Percentiles rank a stretch among this genome's conserved stretches.
Conservation (phyloP, 164 flowering plant species). For the Santalum album region DNA sequence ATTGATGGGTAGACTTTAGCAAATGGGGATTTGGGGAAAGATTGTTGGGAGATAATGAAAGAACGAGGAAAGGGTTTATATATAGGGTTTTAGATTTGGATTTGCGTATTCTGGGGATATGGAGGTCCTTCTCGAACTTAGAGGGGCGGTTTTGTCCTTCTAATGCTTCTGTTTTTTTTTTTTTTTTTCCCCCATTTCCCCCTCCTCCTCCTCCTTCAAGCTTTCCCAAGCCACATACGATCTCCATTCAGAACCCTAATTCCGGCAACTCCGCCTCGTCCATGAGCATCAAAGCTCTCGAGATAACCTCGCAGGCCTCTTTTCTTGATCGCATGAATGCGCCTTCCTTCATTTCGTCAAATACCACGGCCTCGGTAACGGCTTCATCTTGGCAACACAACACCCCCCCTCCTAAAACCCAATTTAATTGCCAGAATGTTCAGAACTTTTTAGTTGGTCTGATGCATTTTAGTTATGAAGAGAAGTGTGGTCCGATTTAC, state of each 20-base stretch:
- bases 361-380: conserved; percentile 96
- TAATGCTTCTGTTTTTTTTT: not conserved
- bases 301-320: conserved; percentile 19
- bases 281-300: conserved; percentile 29
- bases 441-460: no score
- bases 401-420: no score
- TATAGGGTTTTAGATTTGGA: no score
- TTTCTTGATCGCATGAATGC: conserved; percentile 36
- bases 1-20: no score
- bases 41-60: no score
- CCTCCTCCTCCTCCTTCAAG: not conserved
- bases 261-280: conserved; percentile 29
- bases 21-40: no score
- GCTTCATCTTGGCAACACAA: conserved; percentile 69
- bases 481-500: not conserved
- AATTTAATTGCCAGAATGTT: no score
- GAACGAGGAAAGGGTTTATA: no score
- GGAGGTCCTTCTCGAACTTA: no score
- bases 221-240: not conserved
- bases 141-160: not conserved
- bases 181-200: not conserved
- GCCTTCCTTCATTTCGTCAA: conserved; percentile 67
- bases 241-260: conserved; percentile 12
- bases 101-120: no score
- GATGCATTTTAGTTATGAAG: no score